Evolutionary conservation across 2,329 filamentous ascomycete genomes (phyloP).

Genomic region (Penicillium sp.): DNA sequence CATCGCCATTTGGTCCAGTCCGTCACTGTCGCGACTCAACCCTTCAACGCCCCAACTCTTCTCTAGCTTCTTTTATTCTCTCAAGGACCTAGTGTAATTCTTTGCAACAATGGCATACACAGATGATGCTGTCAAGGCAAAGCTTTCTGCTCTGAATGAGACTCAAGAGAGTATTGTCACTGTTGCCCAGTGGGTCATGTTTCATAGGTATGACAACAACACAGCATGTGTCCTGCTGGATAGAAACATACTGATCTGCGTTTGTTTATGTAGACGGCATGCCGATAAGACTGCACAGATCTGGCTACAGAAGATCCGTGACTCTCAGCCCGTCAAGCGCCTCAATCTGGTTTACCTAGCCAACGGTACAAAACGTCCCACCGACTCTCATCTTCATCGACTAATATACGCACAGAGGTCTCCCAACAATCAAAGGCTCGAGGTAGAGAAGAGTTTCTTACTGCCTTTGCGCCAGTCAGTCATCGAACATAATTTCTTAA

Average conservation of each 20-base stretch:
- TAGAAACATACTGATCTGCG: slow-evolving; percentile 14
- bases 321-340: slow-evolving; percentile 80
- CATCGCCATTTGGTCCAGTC: not conserved
- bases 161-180: slow-evolving; percentile 96
- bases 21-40: not conserved
- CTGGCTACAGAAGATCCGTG: slow-evolving; percentile 87
- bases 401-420: slow-evolving; percentile 65
- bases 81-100: not conserved
- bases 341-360: slow-evolving; percentile 92
- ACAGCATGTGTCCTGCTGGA: not conserved
- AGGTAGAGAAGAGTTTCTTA: slow-evolving; percentile 87
- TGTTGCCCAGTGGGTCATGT: slow-evolving; percentile 99
- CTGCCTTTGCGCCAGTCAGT: slow-evolving; percentile 77
- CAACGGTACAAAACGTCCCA: slow-evolving; percentile 66
- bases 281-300: slow-evolving; percentile 88
- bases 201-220: slow-evolving; percentile 71
- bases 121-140: slow-evolving; percentile 91
- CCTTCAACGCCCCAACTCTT: not conserved
- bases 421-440: slow-evolving; percentile 93
- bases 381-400: not conserved
- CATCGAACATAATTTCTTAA: not conserved
- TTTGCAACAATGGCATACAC: slow-evolving; percentile 76
- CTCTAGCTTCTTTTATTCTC: not conserved
- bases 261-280: slow-evolving; percentile 66
- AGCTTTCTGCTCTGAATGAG: slow-evolving; percentile 93